Conservation (phyloP, 2,329 filamentous ascomycete species). For the Aspergillus sp. region DNA sequence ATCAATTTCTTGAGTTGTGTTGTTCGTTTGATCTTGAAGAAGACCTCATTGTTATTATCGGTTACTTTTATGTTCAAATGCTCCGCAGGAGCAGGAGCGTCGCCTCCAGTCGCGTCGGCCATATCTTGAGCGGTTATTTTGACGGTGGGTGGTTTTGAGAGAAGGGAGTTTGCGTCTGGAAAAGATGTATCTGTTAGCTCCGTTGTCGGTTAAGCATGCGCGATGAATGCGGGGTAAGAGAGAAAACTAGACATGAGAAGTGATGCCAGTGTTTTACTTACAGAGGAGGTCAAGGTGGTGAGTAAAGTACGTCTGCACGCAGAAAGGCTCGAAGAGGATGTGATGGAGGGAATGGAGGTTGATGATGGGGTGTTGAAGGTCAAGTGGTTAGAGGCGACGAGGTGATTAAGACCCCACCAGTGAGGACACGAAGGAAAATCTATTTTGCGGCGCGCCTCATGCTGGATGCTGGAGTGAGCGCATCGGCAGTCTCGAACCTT, state of each 20-base stretch:
- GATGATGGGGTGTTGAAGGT: constrained; percentile 16
- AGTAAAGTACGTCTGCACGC: neutral
- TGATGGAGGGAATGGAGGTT: constrained; percentile 17
- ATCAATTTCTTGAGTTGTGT: constrained; percentile 97
- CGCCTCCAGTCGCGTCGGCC: constrained; percentile 37
- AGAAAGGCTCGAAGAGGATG: constrained; percentile 12
- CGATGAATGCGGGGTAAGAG: constrained; percentile 17
- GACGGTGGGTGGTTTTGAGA: neutral
- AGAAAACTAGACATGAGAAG: neutral
- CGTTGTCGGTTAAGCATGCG: neutral
- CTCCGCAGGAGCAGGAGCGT: constrained; percentile 60
- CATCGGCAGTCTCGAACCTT: neutral
- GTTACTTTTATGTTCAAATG: constrained; percentile 99
- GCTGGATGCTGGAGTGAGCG: constrained; percentile 2
- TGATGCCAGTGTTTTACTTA: constrained; percentile 1
- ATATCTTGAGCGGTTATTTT: constrained; percentile 39
- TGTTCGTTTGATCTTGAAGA: constrained; percentile 99
- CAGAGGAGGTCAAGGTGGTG: neutral
- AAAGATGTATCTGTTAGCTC: constrained; percentile 1
- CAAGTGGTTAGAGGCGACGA: constrained; percentile 18
- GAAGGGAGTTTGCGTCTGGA: neutral
- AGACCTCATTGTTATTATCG: constrained; percentile 99
- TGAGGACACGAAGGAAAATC: constrained; percentile 42
- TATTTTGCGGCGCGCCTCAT: constrained; percentile 39
- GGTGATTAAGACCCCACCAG: constrained; percentile 34